Base-by-base conservation (phyloP, 2,329 filamentous ascomycete species). In the Paramyrothecium sp. region DNA sequence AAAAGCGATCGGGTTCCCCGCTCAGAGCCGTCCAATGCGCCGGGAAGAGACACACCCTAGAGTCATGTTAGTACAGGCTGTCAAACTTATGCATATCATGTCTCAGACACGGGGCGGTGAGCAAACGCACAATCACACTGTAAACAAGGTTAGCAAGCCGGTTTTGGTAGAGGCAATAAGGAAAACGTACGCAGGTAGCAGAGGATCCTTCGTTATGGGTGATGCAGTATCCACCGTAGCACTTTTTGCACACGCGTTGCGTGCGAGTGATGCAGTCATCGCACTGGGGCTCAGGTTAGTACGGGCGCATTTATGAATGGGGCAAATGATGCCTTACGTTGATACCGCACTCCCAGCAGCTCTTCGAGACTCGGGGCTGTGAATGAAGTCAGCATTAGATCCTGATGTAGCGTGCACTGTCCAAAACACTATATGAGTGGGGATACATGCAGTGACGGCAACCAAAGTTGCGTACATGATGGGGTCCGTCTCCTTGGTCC, bases 281-380 rank as follows among this genome's bases (percentile, higher is more conserved):
- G 70, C 93, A 97, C 88, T 92, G 61, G 38, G 38, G 13, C 5
- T 7, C 13, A 4, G n/a, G 13, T 51, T 22, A 38, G 26, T 53
- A 44, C 54, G 58, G 30, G 26, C 26, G 51, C 26, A 19, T 17
- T 20, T 10, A 19, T 38, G 46, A 46, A n/a, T 41, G 23, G 5
- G 1, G 20, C 4, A 17, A 13, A 71, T 30, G 26, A 10, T 5
- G 26, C 26, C 85, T 77, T 75, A 92, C 89, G 59, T 90, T 94
- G 60, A 84, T 85, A 54, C 91, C 92, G 71, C 92, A 97, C 72
- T 93, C 92, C 83, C 91, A 95, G 76, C 92, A 97, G 67, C 92
- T 85, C 65, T 76, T 79, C 16, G 84, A 86, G 68, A 90, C 85
- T 55, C 83, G 83, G 61, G 80, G 78, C 76, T 85, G 80, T 58